Conservation (phyloP, 2,329 filamentous ascomycete genomes). For the Ceratocystiopsis sp. region DNA sequence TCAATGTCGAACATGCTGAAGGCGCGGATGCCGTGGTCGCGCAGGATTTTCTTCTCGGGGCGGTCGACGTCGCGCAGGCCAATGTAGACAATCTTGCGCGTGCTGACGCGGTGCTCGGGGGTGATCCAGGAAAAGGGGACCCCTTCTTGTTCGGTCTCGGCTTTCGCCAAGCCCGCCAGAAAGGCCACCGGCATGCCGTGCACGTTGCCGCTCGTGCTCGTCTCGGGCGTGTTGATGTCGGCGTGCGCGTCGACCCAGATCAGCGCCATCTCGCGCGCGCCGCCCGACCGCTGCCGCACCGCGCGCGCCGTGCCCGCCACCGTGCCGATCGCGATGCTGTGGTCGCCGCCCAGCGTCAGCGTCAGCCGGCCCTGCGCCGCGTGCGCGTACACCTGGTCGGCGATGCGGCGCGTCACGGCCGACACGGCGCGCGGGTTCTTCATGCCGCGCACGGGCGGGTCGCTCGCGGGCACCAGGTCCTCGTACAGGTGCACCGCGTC, state of each 20-base stretch:
- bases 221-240: slow-evolving; percentile 94
- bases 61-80: slow-evolving; percentile 81
- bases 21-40: slow-evolving; percentile 79
- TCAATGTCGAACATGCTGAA: slow-evolving; percentile 99
- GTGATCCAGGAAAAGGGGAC: slow-evolving; percentile 84
- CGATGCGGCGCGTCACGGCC: slow-evolving; percentile 65
- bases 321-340: slow-evolving; percentile 90
- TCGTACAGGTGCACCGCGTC: slow-evolving; percentile 66
- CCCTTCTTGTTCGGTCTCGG: slow-evolving; percentile 35
- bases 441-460: slow-evolving; percentile 79
- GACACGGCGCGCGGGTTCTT: slow-evolving; percentile 81
- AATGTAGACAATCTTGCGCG: slow-evolving; percentile 90
- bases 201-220: slow-evolving; percentile 77
- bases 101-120: slow-evolving; percentile 50
- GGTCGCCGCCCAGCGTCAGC: slow-evolving; percentile 86
- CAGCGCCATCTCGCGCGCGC: slow-evolving; percentile 61
- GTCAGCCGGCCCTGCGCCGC: slow-evolving; percentile 71
- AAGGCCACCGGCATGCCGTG: slow-evolving; percentile 97
- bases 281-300: slow-evolving; percentile 58
- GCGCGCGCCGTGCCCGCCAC: slow-evolving; percentile 78
- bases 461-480: slow-evolving; percentile 50
- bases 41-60: slow-evolving; percentile 84
- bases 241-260: slow-evolving; percentile 98
- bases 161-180: slow-evolving; percentile 65
- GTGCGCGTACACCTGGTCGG: slow-evolving; percentile 73